A percentile compares a stretch with the other conserved stretches of the same genome.
phyloP scores from a whole-genome alignment of 345 rosid genomes.

The Clausena lansium region DNA sequence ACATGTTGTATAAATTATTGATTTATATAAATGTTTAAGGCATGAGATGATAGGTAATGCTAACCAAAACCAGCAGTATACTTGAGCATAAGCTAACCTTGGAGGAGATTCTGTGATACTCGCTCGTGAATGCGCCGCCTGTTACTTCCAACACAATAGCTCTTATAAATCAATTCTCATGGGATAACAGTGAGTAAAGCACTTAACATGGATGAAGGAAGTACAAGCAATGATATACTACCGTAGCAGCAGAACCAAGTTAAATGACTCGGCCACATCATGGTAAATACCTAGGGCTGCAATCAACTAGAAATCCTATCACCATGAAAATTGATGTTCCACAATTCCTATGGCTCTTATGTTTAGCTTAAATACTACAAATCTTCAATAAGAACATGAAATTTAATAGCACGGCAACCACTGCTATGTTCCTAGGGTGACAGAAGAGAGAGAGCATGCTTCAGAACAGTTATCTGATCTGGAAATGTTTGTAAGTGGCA shows the following conservation, averaged over 20 bases:
- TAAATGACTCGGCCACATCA: not conserved
- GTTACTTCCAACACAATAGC: not conserved
- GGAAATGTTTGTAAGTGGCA: slow-evolving; percentile 43
- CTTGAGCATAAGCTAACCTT: not conserved
- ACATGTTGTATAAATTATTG: not conserved
- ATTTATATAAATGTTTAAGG: not conserved
- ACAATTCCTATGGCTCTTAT: not conserved
- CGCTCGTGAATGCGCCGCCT: not conserved
- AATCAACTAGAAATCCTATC: not conserved
- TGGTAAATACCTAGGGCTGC: not conserved
- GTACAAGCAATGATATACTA: not conserved
- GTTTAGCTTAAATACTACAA: not conserved
- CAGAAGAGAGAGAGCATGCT: slow-evolving; percentile 68
- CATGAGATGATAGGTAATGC: not conserved
- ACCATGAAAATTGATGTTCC: slow-evolving; percentile 5
- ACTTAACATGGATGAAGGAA: not conserved
- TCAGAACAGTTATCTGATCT: slow-evolving; percentile 28
- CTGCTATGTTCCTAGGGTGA: slow-evolving; percentile 28
- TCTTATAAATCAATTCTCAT: not conserved
- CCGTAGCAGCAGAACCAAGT: not conserved
- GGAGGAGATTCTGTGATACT: not conserved
- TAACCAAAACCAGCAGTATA: not conserved
- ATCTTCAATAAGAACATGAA: not conserved
- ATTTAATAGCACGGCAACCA: not conserved
- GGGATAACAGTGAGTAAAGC: not conserved